Evolutionary conservation across 768 basidiomycete genomes (phyloP).

Genomic region (Kondoa malvinella): DNA sequence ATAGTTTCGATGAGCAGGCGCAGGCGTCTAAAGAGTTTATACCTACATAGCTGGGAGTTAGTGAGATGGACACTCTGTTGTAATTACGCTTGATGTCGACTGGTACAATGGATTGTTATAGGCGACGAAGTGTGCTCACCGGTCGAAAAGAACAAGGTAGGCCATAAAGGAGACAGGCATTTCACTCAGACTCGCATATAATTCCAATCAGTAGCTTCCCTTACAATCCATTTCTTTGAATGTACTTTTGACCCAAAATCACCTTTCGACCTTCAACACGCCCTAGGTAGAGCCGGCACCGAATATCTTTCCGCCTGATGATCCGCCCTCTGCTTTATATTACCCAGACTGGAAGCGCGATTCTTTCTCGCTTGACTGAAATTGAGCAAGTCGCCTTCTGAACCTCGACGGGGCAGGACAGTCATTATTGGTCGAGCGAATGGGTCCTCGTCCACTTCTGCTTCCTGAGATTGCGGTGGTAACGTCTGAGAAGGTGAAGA

Average conservation of each 20-base stretch:
- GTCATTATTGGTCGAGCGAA: not conserved
- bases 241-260: not conserved
- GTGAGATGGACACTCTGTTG: constrained; percentile 1
- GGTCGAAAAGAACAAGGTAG: too few relatives aligned
- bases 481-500: not conserved
- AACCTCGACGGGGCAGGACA: not conserved
- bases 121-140: too few relatives aligned
- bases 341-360: not conserved
- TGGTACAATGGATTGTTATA: too few relatives aligned
- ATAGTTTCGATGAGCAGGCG: constrained; percentile 16
- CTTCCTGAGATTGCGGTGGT: not conserved
- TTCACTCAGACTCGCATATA: too few relatives aligned
- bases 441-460: not conserved
- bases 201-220: too few relatives aligned
- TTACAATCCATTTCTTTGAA: not conserved
- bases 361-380: not conserved
- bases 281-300: not conserved
- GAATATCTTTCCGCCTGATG: not conserved
- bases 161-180: too few relatives aligned
- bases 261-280: not conserved
- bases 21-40: constrained; percentile 13
- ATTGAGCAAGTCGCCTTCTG: not conserved
- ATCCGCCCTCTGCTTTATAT: not conserved
- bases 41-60: constrained; percentile 12
- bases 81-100: too few relatives aligned